Conservation (phyloP, 164 flowering plant genomes). For the Magnolia kwangsiensis region DNA sequence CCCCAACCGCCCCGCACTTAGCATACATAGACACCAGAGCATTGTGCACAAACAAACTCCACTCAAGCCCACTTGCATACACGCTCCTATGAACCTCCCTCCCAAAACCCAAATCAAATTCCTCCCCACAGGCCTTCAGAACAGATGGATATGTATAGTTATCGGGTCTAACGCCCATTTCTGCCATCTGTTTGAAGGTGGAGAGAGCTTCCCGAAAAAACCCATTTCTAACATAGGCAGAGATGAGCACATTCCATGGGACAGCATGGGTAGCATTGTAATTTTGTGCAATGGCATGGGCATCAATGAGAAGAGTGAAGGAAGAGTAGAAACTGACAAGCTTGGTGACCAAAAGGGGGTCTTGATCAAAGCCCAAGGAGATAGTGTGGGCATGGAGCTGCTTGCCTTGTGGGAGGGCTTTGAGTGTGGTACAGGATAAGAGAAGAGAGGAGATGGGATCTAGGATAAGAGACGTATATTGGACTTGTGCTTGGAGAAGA, state of each 20-base stretch:
- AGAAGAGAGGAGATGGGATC: constrained; percentile 37
- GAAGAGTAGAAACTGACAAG: constrained; percentile 43
- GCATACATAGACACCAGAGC: constrained; percentile 55
- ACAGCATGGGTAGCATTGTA: constrained; percentile 25
- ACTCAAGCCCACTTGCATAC: constrained; percentile 14
- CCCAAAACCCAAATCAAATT: constrained; percentile 34
- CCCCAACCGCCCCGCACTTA: constrained; percentile 37
- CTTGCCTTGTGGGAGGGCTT: constrained; percentile 30
- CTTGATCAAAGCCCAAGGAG: constrained; percentile 32
- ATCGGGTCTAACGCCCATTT: constrained; percentile 41
- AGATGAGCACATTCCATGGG: constrained; percentile 58
- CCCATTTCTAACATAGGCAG: constrained; percentile 37
- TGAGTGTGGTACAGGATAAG: constrained; percentile 28
- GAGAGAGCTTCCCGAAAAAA: constrained; percentile 28
- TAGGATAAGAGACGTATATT: constrained; percentile 15
- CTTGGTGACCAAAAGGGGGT: constrained; percentile 40
- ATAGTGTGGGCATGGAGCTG: constrained; percentile 46
- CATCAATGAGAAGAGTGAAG: constrained; percentile 30
- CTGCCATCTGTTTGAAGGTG: constrained; percentile 39
- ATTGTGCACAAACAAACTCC: constrained; percentile 51
- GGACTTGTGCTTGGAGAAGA: constrained; percentile 24
- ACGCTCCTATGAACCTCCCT: constrained; percentile 38
- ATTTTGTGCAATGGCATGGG: constrained; percentile 28
- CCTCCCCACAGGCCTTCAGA: constrained; percentile 62
- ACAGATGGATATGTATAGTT: constrained; percentile 55